phyloP scores from a whole-genome alignment of 2,329 filamentous ascomycete species.

The Hirsutella rhossiliensis region DNA sequence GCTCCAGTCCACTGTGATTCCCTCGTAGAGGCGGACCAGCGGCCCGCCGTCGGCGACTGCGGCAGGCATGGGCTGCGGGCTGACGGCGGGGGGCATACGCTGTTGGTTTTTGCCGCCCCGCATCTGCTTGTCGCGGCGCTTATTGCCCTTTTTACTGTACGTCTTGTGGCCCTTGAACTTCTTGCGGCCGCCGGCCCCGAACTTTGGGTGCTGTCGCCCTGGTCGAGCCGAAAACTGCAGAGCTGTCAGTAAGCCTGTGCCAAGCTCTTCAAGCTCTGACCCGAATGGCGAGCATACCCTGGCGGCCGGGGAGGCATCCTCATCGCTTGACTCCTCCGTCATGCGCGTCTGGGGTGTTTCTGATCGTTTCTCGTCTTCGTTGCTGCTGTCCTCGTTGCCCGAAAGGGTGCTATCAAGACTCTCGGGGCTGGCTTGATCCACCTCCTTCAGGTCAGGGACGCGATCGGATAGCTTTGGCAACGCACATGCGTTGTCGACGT shows the following conservation, averaged over 20 bases:
- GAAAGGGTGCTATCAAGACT: constrained; percentile 34
- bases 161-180: constrained; percentile 33
- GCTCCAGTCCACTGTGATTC: constrained; percentile 78
- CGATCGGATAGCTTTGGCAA: constrained; percentile 42
- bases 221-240: constrained; percentile 7
- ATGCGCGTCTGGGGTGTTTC: constrained; percentile 36
- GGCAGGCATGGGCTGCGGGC: constrained; percentile 24
- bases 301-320: constrained; percentile 24
- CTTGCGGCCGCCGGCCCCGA: constrained; percentile 27
- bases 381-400: constrained; percentile 38
- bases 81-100: constrained; percentile 12
- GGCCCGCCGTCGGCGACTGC: constrained; percentile 39
- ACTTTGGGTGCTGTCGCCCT: constrained; percentile 12
- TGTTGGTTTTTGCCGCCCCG: constrained; percentile 25
- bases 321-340: constrained; percentile 46
- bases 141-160: constrained; percentile 37
- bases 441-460: constrained; percentile 30
- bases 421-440: constrained; percentile 36
- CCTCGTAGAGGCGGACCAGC: constrained; percentile 70
- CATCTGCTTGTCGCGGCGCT: constrained; percentile 31
- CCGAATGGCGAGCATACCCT: constrained; percentile 11
- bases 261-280: neutral
- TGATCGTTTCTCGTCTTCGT: constrained; percentile 31
- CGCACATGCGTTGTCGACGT: constrained; percentile 43
- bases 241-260: constrained; percentile 3